Conservation (phyloP, 2,329 filamentous ascomycete species). For the Zymoseptoria pseudotritici region DNA sequence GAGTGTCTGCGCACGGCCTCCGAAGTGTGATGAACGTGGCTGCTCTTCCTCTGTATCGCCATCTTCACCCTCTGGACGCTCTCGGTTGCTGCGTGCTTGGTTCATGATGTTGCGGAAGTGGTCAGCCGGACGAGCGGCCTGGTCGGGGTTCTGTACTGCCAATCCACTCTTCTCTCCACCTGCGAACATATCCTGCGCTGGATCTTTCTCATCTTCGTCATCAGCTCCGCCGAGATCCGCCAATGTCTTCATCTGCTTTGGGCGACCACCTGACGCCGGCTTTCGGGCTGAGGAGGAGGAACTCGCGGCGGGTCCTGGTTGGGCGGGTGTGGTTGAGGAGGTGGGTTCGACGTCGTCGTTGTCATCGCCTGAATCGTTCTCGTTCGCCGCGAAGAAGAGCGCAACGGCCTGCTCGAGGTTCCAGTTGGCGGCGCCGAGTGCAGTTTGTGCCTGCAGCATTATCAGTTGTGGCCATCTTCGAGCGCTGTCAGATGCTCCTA, state of each 20-base stretch:
- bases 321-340: conserved; percentile 6
- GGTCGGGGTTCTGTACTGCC: conserved; percentile 57
- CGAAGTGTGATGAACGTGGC: conserved; percentile 44
- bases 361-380: conserved; percentile 30
- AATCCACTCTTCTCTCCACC: conserved; percentile 79
- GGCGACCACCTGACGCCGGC: conserved; percentile 20
- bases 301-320: conserved; percentile 7
- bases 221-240: conserved; percentile 46
- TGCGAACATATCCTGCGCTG: conserved; percentile 65
- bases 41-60: conserved; percentile 42
- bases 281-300: conserved; percentile 10
- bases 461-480: conserved; percentile 4
- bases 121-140: conserved; percentile 32
- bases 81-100: conserved; percentile 48
- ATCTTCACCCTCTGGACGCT: conserved; percentile 44
- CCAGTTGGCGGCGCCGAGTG: conserved; percentile 38
- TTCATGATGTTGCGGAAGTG: conserved; percentile 46
- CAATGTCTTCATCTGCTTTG: conserved; percentile 36
- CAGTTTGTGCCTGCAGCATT: conserved; percentile 36
- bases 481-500: not conserved
- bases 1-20: conserved; percentile 65
- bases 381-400: conserved; percentile 39
- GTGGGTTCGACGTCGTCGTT: conserved; percentile 25
- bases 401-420: conserved; percentile 39
- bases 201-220: conserved; percentile 54